phyloP scores from a whole-genome alignment of 768 basidiomycete genomes.

The Paxillus involutus region DNA sequence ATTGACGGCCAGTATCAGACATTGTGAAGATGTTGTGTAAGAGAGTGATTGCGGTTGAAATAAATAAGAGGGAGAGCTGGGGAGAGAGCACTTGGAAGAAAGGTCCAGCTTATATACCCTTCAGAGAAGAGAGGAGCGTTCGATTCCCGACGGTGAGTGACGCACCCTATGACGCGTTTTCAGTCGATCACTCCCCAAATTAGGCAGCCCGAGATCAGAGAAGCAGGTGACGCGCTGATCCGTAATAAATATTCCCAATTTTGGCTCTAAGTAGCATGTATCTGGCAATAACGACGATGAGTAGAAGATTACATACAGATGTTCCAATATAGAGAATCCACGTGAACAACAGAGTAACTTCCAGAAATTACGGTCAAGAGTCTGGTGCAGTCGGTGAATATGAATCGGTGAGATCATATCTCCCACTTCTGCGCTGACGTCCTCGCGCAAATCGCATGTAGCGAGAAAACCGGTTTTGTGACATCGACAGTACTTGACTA shows the following conservation, averaged over 20 bases:
- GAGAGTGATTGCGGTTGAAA: neutral
- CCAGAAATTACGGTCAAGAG: conserved; percentile 2
- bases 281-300: neutral
- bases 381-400: conserved; percentile 10
- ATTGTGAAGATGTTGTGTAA: conserved; percentile 30
- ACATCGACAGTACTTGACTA: conserved; percentile 14
- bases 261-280: too few species aligned
- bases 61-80: neutral
- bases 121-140: neutral
- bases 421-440: conserved; percentile 43
- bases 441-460: conserved; percentile 55
- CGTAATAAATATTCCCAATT: neutral
- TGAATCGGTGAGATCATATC: conserved; percentile 33
- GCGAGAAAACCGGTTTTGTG: conserved; percentile 51
- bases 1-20: conserved; percentile 59
- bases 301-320: neutral
- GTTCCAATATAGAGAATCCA: neutral
- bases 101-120: conserved; percentile 5
- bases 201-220: neutral
- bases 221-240: too few species aligned
- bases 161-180: conserved; percentile 6
- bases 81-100: neutral
- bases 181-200: neutral
- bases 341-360: neutral
- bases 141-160: conserved; percentile 1